Evolutionary conservation across 2,329 filamentous ascomycete species (phyloP).

Genomic region (Proliferodiscus dingleyae): DNA sequence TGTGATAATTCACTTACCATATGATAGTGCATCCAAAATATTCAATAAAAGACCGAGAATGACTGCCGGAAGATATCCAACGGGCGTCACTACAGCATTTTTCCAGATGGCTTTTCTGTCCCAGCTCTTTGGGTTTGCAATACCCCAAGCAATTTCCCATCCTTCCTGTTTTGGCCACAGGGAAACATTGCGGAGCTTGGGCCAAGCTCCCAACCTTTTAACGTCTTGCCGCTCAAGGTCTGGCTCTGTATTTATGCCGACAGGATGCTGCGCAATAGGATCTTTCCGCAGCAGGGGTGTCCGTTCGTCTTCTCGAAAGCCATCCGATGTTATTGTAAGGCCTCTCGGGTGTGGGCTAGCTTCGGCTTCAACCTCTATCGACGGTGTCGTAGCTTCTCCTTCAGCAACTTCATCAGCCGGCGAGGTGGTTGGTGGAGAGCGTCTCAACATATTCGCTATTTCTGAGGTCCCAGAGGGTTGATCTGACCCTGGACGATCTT

Average conservation of each 20-base stretch:
- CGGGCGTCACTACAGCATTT: slow-evolving; percentile 59
- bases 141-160: slow-evolving; percentile 18
- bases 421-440: slow-evolving; percentile 29
- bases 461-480: slow-evolving; percentile 38
- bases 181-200: slow-evolving; percentile 25
- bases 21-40: slow-evolving; percentile 89
- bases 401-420: slow-evolving; percentile 8
- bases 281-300: slow-evolving; percentile 28
- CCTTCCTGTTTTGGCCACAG: slow-evolving; percentile 22
- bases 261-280: slow-evolving; percentile 17
- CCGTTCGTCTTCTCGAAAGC: slow-evolving; percentile 24
- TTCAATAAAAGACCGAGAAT: slow-evolving; percentile 86
- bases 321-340: slow-evolving; percentile 22
- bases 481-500: slow-evolving; percentile 31
- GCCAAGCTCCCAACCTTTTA: slow-evolving; percentile 22
- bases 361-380: slow-evolving; percentile 9
- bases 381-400: slow-evolving; percentile 2
- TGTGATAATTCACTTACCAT: slow-evolving; percentile 50
- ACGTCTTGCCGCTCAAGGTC: slow-evolving; percentile 28
- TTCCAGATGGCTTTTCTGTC: slow-evolving; percentile 60
- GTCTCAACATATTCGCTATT: slow-evolving; percentile 45
- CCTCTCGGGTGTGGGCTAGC: slow-evolving; percentile 11
- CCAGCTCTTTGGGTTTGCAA: slow-evolving; percentile 66
- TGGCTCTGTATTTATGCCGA: slow-evolving; percentile 28
- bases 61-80: slow-evolving; percentile 75